These are phyloP conservation scores for Cladosporium austrohemisphaericum DNA, from an alignment of 2,329 filamentous ascomycete genomes.

Conservation along the genomic window DNA sequence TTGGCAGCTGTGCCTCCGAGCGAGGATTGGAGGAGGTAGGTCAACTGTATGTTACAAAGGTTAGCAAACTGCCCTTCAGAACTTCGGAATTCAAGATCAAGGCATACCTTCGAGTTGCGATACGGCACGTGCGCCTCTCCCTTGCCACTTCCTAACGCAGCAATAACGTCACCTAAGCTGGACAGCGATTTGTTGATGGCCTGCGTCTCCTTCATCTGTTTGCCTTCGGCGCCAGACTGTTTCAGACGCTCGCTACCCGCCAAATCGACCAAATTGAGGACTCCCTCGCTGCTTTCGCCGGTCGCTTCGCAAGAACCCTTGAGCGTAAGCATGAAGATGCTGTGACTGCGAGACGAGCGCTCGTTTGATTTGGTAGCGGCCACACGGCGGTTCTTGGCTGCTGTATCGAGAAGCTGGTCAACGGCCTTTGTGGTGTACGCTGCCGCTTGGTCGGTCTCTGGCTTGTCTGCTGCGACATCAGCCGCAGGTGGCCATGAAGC, in stretches of 20 bases:
- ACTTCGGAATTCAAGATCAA: not conserved
- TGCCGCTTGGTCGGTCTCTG: constrained; percentile 11
- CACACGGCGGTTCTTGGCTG: constrained; percentile 82
- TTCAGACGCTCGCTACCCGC: constrained; percentile 89
- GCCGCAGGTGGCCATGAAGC: constrained; percentile 26
- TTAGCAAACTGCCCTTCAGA: not conserved
- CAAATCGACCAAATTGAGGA: constrained; percentile 90
- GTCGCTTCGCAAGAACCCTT: constrained; percentile 67
- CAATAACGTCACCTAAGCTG: constrained; percentile 90
- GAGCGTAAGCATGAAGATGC: constrained; percentile 82
- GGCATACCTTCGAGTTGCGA: constrained; percentile 79
- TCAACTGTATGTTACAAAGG: constrained; percentile 55
- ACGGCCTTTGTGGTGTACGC: constrained; percentile 31
- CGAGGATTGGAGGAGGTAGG: constrained; percentile 90
- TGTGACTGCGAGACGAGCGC: constrained; percentile 89
- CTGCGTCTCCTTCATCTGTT: constrained; percentile 87
- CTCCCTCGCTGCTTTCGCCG: constrained; percentile 82
- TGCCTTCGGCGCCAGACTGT: constrained; percentile 80
- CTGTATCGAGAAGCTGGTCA: constrained; percentile 57
- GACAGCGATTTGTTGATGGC: constrained; percentile 95
- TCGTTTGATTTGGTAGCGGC: constrained; percentile 98
- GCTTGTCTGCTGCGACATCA: not conserved
- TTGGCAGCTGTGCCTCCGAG: constrained; percentile 71
- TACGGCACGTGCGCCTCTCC: constrained; percentile 74
- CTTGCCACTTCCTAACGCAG: constrained; percentile 79